These are phyloP conservation scores for Aegilops tauschii DNA, from an alignment of 176 grass and related monocot genomes.

Conservation along the genomic window DNA sequence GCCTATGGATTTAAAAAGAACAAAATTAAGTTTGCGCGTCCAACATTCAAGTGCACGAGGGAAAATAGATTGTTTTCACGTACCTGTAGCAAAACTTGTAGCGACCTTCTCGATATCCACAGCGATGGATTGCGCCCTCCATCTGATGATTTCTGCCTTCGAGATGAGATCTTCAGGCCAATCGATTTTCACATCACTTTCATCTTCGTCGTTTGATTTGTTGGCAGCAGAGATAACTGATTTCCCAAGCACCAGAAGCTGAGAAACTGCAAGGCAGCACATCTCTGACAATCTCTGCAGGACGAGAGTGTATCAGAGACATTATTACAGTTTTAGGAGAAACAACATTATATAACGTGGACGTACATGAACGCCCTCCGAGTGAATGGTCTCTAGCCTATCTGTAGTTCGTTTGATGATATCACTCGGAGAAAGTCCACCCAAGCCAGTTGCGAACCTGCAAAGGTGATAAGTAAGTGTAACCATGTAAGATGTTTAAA, in stretches of 20 bases:
- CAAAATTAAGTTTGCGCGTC: conserved; percentile 3
- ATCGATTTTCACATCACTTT: conserved; percentile 60
- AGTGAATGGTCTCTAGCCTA: conserved; percentile 92
- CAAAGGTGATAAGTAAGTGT: conserved; percentile 6
- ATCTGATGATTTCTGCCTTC: conserved; percentile 95
- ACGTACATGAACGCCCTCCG: conserved; percentile 94
- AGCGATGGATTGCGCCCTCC: conserved; percentile 73
- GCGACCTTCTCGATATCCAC: conserved; percentile 77
- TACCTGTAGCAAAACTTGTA: conserved; percentile 84
- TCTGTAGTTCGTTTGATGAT: conserved; percentile 83
- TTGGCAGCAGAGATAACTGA: conserved; percentile 69
- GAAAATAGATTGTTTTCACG: not conserved
- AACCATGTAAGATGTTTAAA: not conserved
- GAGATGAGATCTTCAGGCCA: conserved; percentile 83
- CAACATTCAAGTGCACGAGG: not conserved
- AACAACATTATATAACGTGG: conserved; percentile 23
- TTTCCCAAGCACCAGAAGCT: conserved; percentile 82
- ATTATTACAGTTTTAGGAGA: conserved; percentile 23
- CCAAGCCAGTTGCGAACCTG: conserved; percentile 75
- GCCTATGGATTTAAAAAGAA: conserved; percentile 26
- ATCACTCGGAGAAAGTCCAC: conserved; percentile 82
- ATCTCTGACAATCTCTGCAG: conserved; percentile 90
- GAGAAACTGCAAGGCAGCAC: conserved; percentile 90
- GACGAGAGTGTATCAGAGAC: conserved; percentile 13
- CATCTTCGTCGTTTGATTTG: conserved; percentile 66